Evolutionary conservation across 805 yeast genomes (phyloP), one percentile per base, ranked within the genome.

Genomic region (Cyberlindnera galapagoensis): DNA sequence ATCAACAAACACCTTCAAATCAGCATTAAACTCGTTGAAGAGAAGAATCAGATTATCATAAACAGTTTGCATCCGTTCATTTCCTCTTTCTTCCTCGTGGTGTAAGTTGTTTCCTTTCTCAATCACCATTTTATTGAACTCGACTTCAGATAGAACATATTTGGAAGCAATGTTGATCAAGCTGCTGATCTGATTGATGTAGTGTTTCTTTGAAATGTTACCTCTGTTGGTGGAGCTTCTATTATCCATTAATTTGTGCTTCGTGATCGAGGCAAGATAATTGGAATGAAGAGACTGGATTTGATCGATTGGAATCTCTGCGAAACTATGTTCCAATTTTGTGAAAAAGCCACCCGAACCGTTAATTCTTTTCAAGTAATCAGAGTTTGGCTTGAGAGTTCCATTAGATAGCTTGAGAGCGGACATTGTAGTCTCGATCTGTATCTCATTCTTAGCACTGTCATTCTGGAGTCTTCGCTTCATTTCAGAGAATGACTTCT

Each of bases 251-350:
- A 68, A 37, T 30, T 57, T 58, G 33, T 59, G 56, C 11, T 58
- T 47, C 3, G 67, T 57, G 14, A 67, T 62, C 1, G 60, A 51
- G 2, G 23, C 28, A n/a, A 65, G 49, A 35, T 60, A 65, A 2
- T 44, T 34, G 5, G 49, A 30, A 39, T 66, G 70, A 2, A 57
- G 26, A 4, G 36, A 14, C n/a, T 44, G 42, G 9, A 79, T 46
- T 26, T 74, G 76, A 41, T 76, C 79, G 30, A 79, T 52, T 9
- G 71, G 65, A 27, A 58, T 57, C 12, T 57, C 60, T 26, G 54
- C 54, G 33, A 46, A 35, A 0, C 28, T 34, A 20, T 42, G 45
- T 2, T 28, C 26, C 6, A 27, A 16, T 9, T n/a, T 36, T 3
- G 28, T 16, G 12, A 33, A 43, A 5, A 34, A 16, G 4, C 20